These are phyloP conservation scores for Aureobasidium lini DNA, from an alignment of 2,329 filamentous ascomycete genomes.

Conservation along the genomic window DNA sequence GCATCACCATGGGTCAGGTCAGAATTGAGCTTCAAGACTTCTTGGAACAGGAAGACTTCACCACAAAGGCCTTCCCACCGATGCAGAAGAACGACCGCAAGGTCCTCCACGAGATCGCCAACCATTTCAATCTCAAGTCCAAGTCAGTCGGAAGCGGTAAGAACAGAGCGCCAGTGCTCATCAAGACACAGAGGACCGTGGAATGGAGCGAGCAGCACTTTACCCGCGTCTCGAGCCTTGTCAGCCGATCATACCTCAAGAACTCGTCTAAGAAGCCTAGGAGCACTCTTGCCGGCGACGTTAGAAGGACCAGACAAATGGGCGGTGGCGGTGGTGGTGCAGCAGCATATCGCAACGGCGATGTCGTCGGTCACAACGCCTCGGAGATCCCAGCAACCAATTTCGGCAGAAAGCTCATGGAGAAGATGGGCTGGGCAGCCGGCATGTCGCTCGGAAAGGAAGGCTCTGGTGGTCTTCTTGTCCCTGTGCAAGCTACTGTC, in stretches of 20 bases:
- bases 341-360: constrained; percentile 68
- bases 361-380: constrained; percentile 77
- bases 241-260: constrained; percentile 51
- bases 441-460: constrained; percentile 75
- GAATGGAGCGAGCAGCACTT: constrained; percentile 50
- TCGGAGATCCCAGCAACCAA: constrained; percentile 79
- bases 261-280: constrained; percentile 27
- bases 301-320: constrained; percentile 13
- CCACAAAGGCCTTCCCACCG: constrained; percentile 67
- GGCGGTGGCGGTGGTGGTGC: constrained; percentile 31
- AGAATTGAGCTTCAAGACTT: constrained; percentile 67
- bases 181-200: constrained; percentile 62
- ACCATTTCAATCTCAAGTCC: constrained; percentile 69
- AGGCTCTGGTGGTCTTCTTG: constrained; percentile 81
- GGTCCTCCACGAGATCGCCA: constrained; percentile 70
- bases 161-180: constrained; percentile 67
- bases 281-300: constrained; percentile 12
- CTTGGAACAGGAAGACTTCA: constrained; percentile 54
- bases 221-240: constrained; percentile 33
- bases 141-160: constrained; percentile 71
- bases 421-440: constrained; percentile 94
- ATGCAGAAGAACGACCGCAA: constrained; percentile 76
- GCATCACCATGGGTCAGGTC: constrained; percentile 64
- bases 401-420: constrained; percentile 76
- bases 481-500: constrained; percentile 78